A percentile compares a stretch with the other conserved stretches of the same genome.
These are phyloP conservation scores for Xylaria castorea DNA, from an alignment of 495 filamentous ascomycete genomes.

Conservation along the genomic window DNA sequence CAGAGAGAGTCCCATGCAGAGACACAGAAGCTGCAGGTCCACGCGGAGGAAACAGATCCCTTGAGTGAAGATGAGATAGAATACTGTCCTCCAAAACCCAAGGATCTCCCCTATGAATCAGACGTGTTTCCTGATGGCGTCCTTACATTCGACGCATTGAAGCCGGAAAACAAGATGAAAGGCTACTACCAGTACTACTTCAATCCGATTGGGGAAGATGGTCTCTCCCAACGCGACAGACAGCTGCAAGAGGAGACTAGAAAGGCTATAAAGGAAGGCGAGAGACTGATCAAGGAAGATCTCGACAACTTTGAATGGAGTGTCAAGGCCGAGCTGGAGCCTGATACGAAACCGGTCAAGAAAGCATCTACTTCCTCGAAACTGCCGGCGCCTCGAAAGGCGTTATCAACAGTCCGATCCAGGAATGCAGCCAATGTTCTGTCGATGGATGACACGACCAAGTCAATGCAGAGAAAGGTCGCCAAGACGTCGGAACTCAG, in stretches of 20 bases:
- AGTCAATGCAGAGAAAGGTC: conserved; percentile 40
- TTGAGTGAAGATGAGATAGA: conserved; percentile 66
- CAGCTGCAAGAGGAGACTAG: conserved; percentile 63
- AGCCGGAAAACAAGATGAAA: conserved; percentile 68
- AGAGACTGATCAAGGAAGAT: conserved; percentile 63
- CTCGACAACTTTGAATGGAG: conserved; percentile 64
- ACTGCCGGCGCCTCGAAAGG: conserved; percentile 33
- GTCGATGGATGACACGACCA: conserved; percentile 44
- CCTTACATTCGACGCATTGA: conserved; percentile 55
- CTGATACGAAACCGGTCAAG: conserved; percentile 39
- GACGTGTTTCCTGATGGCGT: conserved; percentile 72
- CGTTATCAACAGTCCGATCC: conserved; percentile 29
- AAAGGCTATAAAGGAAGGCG: conserved; percentile 61
- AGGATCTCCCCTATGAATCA: conserved; percentile 75
- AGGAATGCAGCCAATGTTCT: conserved; percentile 54
- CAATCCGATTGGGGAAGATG: conserved; percentile 70
- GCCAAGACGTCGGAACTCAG: conserved; percentile 37
- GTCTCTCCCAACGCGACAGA: conserved; percentile 67
- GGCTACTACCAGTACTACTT: conserved; percentile 71
- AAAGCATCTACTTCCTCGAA: conserved; percentile 31
- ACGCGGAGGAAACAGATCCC: conserved; percentile 43
- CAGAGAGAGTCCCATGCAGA: conserved; percentile 50
- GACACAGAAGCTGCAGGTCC: conserved; percentile 54
- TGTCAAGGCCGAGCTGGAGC: conserved; percentile 43
- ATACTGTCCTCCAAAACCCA: conserved; percentile 51